phyloP scores from a whole-genome alignment of 192 early-diverging fungal species.

The Mortierella alpina region DNA sequence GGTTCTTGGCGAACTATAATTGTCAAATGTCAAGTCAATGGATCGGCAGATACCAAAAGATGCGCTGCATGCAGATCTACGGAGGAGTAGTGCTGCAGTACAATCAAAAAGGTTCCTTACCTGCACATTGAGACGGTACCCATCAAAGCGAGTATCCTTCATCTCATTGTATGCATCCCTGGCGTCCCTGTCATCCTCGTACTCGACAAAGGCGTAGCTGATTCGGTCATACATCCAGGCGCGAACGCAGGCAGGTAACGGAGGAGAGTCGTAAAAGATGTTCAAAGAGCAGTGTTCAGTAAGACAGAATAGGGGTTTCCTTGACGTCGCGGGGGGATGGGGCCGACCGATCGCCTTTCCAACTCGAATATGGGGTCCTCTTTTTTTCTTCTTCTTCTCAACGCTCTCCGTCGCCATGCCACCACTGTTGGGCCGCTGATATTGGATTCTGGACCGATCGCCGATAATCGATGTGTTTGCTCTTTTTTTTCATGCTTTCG shows the following conservation, averaged over 20 bases:
- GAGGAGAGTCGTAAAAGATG: background rate
- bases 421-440: no score
- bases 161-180: constrained; percentile 93
- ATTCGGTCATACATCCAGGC: background rate
- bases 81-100: background rate
- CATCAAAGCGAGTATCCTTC: constrained; percentile 86
- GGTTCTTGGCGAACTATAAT: constrained; percentile 85
- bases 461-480: no score
- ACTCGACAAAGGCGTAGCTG: constrained; percentile 97
- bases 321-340: no score
- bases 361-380: no score
- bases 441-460: no score
- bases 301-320: background rate
- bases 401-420: no score
- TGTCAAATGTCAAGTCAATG: background rate
- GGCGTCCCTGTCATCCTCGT: constrained; percentile 90
- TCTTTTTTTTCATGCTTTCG: no score
- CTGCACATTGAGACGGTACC: constrained; percentile 83
- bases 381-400: no score
- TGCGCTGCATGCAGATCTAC: background rate
- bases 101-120: constrained; percentile 37
- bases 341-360: no score
- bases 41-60: background rate
- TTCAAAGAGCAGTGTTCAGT: background rate
- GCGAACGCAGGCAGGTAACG: background rate